Evolutionary conservation across 805 yeast species (phyloP).

Genomic region (Metschnikowia hibisci): DNA sequence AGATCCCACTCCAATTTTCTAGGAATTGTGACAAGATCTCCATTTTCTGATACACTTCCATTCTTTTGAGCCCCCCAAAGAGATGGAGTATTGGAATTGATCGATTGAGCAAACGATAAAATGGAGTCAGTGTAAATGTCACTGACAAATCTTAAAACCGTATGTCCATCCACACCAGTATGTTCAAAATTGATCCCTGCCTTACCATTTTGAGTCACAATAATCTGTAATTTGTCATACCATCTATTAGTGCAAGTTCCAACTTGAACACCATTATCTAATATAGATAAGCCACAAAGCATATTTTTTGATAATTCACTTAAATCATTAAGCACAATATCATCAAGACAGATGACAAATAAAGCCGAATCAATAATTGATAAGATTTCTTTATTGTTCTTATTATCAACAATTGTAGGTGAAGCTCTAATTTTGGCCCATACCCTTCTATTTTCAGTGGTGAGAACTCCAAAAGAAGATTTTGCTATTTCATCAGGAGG

Average conservation of each 20-base stretch:
- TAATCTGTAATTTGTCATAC: constrained; percentile 89
- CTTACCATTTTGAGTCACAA: constrained; percentile 81
- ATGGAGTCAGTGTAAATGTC: constrained; percentile 92
- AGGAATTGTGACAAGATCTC: constrained; percentile 57
- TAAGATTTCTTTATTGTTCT: constrained; percentile 64
- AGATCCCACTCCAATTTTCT: constrained; percentile 86
- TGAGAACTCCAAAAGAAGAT: constrained; percentile 82
- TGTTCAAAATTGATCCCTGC: constrained; percentile 94
- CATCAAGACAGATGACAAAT: constrained; percentile 80
- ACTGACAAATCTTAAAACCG: constrained; percentile 80
- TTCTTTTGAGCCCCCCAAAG: constrained; percentile 47
- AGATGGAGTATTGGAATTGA: constrained; percentile 71
- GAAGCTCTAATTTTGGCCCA: constrained; percentile 77
- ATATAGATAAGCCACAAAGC: constrained; percentile 78
- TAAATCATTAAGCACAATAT: constrained; percentile 59
- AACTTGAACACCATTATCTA: constrained; percentile 82
- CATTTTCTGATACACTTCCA: constrained; percentile 28
- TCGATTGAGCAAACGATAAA: constrained; percentile 76
- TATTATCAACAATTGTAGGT: constrained; percentile 36
- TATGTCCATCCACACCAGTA: constrained; percentile 95
- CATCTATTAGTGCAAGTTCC: constrained; percentile 94
- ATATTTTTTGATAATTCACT: constrained; percentile 73
- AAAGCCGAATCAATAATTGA: constrained; percentile 76
- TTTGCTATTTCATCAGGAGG: constrained; percentile 59
- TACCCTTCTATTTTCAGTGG: constrained; percentile 82